Evolutionary conservation across 1,139 yeast genomes (phyloP).

Genomic region (Taphrina flavorubra): DNA sequence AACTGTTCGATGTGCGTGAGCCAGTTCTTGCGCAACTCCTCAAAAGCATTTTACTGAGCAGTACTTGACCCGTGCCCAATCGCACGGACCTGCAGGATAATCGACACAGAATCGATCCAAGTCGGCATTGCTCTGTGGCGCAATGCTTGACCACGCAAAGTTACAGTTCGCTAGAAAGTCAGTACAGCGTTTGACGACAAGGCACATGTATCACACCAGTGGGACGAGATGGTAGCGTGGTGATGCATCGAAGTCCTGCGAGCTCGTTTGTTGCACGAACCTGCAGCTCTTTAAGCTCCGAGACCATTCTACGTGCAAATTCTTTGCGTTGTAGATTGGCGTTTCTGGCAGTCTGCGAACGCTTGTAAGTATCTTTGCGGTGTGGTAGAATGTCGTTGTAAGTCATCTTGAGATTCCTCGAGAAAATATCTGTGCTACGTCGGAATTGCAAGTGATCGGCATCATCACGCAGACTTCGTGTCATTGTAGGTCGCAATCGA

Average conservation of each 20-base stretch:
- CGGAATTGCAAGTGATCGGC: too few species aligned
- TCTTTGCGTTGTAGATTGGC: background rate
- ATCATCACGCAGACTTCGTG: too few species aligned
- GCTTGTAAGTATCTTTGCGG: background rate
- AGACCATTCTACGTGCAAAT: constrained; percentile 6
- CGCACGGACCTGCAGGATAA: constrained; percentile 14
- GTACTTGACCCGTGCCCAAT: constrained; percentile 14
- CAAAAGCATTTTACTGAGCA: constrained; percentile 15
- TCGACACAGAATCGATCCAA: background rate
- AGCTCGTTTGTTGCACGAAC: constrained; percentile 5
- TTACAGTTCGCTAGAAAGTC: constrained; percentile 3
- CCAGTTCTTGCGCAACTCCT: background rate
- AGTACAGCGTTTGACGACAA: background rate
- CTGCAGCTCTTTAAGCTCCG: constrained; percentile 14
- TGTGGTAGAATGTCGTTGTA: background rate
- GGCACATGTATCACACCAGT: background rate
- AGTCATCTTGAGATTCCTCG: background rate
- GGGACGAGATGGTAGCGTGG: constrained; percentile 9
- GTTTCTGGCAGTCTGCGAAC: background rate
- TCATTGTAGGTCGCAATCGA: too few species aligned
- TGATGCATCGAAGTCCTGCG: background rate
- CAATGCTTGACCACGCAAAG: background rate
- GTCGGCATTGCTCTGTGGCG: constrained; percentile 2
- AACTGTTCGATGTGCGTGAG: too few species aligned
- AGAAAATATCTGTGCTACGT: too few species aligned